Percentiles rank a stretch among this genome's conserved stretches.
Conservation (phyloP, 2,329 filamentous ascomycete species). For the Exophiala calicioides region DNA sequence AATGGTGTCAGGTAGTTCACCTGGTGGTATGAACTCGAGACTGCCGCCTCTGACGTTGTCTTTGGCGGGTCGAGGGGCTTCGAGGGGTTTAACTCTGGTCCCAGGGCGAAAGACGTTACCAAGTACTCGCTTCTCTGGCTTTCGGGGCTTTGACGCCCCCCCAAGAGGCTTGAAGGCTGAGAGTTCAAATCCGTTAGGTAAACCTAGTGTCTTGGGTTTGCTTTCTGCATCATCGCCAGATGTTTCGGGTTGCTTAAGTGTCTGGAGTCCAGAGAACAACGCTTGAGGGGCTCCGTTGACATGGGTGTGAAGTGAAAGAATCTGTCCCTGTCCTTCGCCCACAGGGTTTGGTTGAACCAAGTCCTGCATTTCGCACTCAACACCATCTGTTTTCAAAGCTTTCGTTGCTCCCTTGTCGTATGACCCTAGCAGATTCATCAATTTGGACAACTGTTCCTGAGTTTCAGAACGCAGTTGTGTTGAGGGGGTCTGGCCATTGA, state of each 20-base stretch:
- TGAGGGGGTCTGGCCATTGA: constrained; percentile 12
- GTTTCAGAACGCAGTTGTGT: constrained; percentile 4
- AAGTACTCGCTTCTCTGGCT: constrained; percentile 41
- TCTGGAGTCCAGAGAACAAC: constrained; percentile 81
- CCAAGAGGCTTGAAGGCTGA: constrained; percentile 49
- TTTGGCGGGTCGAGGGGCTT: constrained; percentile 42
- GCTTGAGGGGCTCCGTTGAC: constrained; percentile 62
- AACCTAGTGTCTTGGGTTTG: constrained; percentile 41
- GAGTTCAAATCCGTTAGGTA: constrained; percentile 74
- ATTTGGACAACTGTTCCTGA: constrained; percentile 14
- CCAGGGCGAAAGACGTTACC: constrained; percentile 48
- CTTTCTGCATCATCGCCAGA: not conserved
- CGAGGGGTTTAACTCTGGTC: constrained; percentile 40
- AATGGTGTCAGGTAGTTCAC: constrained; percentile 8
- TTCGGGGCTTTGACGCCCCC: constrained; percentile 33
- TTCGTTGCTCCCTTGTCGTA: constrained; percentile 6
- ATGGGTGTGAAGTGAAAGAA: constrained; percentile 28
- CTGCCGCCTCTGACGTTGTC: constrained; percentile 35
- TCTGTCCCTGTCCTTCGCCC: constrained; percentile 12
- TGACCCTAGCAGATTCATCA: constrained; percentile 13
- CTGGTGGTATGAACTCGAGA: constrained; percentile 16
- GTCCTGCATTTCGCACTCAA: constrained; percentile 12
- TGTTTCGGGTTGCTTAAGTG: constrained; percentile 52
- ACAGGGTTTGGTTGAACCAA: constrained; percentile 5
- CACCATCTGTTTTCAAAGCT: not conserved